Conservation (phyloP, 164 flowering plant genomes). For the Kingdonia uniflora region DNA sequence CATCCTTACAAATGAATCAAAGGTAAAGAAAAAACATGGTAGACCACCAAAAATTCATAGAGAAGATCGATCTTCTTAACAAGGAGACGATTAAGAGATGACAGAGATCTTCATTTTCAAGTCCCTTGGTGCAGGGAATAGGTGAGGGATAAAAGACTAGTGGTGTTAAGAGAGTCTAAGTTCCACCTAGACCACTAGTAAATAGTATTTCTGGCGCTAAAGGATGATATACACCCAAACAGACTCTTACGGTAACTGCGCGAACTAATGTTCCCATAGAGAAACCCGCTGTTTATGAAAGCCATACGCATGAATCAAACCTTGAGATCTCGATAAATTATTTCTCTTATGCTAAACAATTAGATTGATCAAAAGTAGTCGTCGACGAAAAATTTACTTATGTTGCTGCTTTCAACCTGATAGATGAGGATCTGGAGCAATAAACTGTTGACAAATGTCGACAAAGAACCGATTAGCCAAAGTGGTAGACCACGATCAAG, state of each 20-base stretch:
- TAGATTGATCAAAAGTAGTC: too few relatives aligned
- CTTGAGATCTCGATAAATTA: too few relatives aligned
- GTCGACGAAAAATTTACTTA: background rate
- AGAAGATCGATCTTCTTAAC: background rate
- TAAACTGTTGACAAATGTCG: background rate
- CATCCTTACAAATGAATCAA: too few relatives aligned
- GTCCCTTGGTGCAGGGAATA: background rate
- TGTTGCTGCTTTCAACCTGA: background rate
- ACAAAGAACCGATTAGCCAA: too few relatives aligned
- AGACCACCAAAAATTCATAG: background rate
- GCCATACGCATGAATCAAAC: too few relatives aligned
- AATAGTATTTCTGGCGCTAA: background rate
- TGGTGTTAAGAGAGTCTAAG: background rate
- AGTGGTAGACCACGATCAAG: background rate
- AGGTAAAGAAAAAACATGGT: background rate
- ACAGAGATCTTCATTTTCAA: background rate
- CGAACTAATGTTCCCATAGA: too few relatives aligned
- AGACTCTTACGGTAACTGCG: too few relatives aligned
- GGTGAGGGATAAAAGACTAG: background rate
- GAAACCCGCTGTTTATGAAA: too few relatives aligned
- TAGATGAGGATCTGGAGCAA: background rate
- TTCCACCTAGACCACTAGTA: background rate
- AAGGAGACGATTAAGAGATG: background rate
- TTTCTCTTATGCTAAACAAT: too few relatives aligned
- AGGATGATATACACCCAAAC: background rate